These are phyloP conservation scores for Dactylis glomerata DNA, from an alignment of 176 grass and related monocot genomes.

Conservation along the genomic window DNA sequence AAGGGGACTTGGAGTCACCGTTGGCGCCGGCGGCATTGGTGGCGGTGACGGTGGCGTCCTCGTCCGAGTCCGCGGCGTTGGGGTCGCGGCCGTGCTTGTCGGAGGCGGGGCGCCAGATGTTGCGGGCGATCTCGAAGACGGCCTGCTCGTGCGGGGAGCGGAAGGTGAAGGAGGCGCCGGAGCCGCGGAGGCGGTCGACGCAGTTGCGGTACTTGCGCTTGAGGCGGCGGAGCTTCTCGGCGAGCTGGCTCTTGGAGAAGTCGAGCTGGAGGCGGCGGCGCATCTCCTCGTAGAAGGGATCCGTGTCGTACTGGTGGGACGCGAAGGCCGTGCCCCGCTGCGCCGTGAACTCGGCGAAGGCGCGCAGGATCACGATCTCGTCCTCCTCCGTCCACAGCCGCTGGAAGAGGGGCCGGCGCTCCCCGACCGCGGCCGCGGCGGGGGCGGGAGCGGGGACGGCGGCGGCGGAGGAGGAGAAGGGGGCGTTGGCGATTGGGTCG, in stretches of 20 bases:
- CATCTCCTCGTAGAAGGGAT: constrained; percentile 99
- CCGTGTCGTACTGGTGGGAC: constrained; percentile 93
- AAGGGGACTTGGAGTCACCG: constrained; percentile 39
- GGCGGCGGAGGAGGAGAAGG: constrained; percentile 9
- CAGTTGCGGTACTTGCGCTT: constrained; percentile 97
- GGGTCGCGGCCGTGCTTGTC: constrained; percentile 52
- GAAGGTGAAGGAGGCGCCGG: constrained; percentile 53
- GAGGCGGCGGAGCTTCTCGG: constrained; percentile 90
- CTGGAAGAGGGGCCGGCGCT: constrained; percentile 80
- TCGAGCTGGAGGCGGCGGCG: constrained; percentile 64
- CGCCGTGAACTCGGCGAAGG: constrained; percentile 86
- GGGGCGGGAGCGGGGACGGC: background rate
- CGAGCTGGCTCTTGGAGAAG: constrained; percentile 97
- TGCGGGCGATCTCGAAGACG: constrained; percentile 79
- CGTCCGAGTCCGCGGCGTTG: constrained; percentile 26
- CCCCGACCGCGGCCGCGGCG: constrained; percentile 3
- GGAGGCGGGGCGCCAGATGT: constrained; percentile 68
- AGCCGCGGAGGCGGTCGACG: constrained; percentile 64
- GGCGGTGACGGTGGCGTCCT: constrained; percentile 21
- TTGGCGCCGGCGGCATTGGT: background rate
- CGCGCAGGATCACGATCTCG: constrained; percentile 81
- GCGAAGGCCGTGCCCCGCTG: constrained; percentile 80
- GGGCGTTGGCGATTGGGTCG: constrained; percentile 25
- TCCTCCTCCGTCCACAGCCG: constrained; percentile 95
- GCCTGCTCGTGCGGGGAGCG: constrained; percentile 77